Percentiles rank a stretch among this genome's conserved stretches.
These are phyloP conservation scores for Trypanosoma avium DNA, from an alignment of 208 protist species.

Conservation along the genomic window DNA sequence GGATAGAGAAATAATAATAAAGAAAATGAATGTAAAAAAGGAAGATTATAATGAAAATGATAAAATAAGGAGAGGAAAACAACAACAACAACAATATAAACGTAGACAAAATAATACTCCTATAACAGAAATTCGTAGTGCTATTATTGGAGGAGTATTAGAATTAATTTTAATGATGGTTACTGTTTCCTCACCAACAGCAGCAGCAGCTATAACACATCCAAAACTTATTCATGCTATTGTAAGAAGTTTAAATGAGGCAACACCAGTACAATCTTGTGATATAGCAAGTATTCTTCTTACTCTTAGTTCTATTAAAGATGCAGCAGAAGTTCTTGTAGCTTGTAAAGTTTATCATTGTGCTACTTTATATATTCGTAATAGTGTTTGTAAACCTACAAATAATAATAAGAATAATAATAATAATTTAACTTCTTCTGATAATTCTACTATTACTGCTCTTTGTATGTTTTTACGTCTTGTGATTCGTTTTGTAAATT, in stretches of 20 bases:
- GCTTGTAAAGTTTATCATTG: slow-evolving; percentile 34
- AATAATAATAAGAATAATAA: no score
- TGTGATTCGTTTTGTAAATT: slow-evolving; percentile 25
- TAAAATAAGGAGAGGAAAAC: no score
- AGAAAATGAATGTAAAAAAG: background rate
- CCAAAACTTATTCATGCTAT: slow-evolving; percentile 28
- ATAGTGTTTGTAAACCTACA: background rate
- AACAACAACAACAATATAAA: no score
- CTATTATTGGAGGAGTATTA: slow-evolving; percentile 27
- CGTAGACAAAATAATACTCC: background rate
- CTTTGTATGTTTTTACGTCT: slow-evolving; percentile 31
- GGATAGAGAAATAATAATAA: background rate
- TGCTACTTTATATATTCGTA: slow-evolving; percentile 21
- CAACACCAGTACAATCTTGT: slow-evolving; percentile 11
- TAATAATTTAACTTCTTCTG: no score
- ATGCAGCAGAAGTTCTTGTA: slow-evolving; percentile 38
- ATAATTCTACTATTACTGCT: slow-evolving; percentile 23
- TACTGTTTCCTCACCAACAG: slow-evolving; percentile 19
- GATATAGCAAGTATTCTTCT: slow-evolving; percentile 18
- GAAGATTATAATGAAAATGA: no score
- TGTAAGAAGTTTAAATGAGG: slow-evolving; percentile 15
- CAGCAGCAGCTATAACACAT: slow-evolving; percentile 12
- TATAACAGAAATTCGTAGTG: slow-evolving; percentile 8
- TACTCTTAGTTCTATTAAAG: slow-evolving; percentile 7
- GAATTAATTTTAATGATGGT: slow-evolving; percentile 26